These are phyloP conservation scores for Cordyceps tenuipes DNA, from an alignment of 2,329 filamentous ascomycete genomes.

Conservation along the genomic window DNA sequence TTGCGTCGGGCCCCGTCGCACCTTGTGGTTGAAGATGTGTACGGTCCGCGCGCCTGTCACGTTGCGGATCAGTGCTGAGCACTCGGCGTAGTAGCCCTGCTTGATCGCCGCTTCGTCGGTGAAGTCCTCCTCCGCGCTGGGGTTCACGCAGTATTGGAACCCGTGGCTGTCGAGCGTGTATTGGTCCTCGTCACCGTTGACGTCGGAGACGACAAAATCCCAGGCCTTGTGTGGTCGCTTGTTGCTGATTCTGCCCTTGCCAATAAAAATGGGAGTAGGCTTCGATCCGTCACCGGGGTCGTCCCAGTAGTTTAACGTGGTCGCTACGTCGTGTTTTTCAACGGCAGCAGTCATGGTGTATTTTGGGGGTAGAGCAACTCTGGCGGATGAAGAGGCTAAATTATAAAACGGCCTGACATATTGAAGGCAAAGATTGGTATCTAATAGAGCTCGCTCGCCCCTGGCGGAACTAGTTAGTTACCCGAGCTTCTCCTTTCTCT, in stretches of 20 bases:
- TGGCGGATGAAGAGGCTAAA: not conserved
- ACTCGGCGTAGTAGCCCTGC: slow-evolving; percentile 62
- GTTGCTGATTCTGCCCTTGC: slow-evolving; percentile 20
- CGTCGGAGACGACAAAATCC: slow-evolving; percentile 33
- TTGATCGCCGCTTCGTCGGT: slow-evolving; percentile 51
- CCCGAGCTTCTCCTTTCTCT: not conserved
- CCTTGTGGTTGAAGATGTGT: slow-evolving; percentile 65
- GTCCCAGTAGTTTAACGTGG: slow-evolving; percentile 32
- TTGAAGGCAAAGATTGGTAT: not conserved
- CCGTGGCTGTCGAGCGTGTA: slow-evolving; percentile 34
- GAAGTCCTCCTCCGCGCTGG: slow-evolving; percentile 26
- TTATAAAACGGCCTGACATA: not conserved
- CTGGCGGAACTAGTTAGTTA: not conserved
- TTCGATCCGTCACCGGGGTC: slow-evolving; percentile 33
- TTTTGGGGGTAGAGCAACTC: not conserved
- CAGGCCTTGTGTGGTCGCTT: slow-evolving; percentile 29
- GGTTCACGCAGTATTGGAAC: slow-evolving; percentile 29
- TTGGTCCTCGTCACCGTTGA: slow-evolving; percentile 30
- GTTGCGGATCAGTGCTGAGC: slow-evolving; percentile 56
- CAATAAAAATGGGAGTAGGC: slow-evolving; percentile 28
- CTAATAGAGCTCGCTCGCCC: not conserved
- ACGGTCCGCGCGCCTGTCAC: slow-evolving; percentile 51
- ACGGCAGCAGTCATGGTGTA: not conserved
- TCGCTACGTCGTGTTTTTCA: slow-evolving; percentile 23
- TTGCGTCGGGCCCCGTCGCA: slow-evolving; percentile 41